Percentiles rank a stretch among this genome's conserved stretches.
Evolutionary conservation across 2,329 filamentous ascomycete genomes (phyloP).

Genomic region (Myriosclerotinia duriaeana): DNA sequence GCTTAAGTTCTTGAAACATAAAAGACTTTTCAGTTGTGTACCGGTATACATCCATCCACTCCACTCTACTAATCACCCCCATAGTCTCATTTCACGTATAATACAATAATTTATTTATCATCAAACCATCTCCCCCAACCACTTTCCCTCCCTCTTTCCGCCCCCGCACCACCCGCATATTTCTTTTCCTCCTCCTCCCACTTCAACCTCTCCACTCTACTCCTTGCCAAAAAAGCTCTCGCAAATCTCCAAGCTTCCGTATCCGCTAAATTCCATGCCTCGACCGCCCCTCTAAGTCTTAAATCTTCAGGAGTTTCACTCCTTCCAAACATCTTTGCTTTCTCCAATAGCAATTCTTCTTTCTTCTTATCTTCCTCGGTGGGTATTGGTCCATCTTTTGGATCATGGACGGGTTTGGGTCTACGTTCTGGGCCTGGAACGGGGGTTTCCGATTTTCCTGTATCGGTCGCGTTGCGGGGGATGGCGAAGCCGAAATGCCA

Average conservation of each 20-base stretch:
- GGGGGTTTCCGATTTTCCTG: conserved; percentile 56
- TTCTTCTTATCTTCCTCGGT: conserved; percentile 52
- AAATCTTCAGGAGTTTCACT: conserved; percentile 46
- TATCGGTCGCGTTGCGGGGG: conserved; percentile 55
- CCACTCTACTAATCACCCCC: too few relatives aligned
- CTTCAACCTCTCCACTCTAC: conserved; percentile 59
- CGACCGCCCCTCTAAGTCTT: conserved; percentile 54
- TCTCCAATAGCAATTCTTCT: conserved; percentile 57
- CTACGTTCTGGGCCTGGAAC: conserved; percentile 58
- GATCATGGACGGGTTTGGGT: conserved; percentile 51
- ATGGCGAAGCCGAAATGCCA: conserved; percentile 89
- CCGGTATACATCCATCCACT: neutral
- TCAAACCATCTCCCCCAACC: conserved; percentile 40
- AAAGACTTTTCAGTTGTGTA: neutral
- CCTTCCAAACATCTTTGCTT: conserved; percentile 50
- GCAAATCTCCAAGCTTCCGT: conserved; percentile 77
- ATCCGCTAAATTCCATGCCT: conserved; percentile 69
- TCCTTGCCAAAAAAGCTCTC: conserved; percentile 63
- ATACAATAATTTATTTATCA: conserved; percentile 24
- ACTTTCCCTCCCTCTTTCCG: conserved; percentile 34
- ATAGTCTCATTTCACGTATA: neutral
- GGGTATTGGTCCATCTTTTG: conserved; percentile 51
- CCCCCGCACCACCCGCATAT: conserved; percentile 61
- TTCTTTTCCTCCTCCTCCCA: conserved; percentile 71
- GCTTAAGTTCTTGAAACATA: neutral